phyloP scores from a whole-genome alignment of 305 asterid genomes.

The Nicotiana rustica region DNA sequence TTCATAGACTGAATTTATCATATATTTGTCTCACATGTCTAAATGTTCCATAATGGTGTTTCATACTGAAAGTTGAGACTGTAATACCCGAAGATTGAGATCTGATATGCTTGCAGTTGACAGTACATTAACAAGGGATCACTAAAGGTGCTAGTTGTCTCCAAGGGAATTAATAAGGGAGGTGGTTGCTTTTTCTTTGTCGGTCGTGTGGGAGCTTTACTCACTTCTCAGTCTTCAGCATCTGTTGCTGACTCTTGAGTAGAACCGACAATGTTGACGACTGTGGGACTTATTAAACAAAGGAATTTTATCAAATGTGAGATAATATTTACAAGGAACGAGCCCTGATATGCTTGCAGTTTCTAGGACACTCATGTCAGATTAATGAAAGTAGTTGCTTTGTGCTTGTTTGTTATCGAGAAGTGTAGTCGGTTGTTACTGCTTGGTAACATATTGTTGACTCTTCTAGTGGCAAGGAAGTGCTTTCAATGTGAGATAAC shows the following conservation, averaged over 20 bases:
- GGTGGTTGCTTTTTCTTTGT: slow-evolving; percentile 25
- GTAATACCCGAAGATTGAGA: background rate
- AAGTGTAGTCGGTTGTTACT: background rate
- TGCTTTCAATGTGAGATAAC: slow-evolving; percentile 3
- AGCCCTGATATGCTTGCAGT: background rate
- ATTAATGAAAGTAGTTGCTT: background rate
- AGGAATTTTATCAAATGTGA: background rate
- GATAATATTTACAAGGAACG: background rate
- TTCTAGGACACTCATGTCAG: background rate
- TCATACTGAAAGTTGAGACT: background rate
- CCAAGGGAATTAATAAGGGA: background rate
- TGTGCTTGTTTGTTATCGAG: background rate
- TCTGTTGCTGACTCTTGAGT: slow-evolving; percentile 23
- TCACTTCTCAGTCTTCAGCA: background rate
- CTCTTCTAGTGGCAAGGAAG: background rate
- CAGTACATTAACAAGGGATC: background rate
- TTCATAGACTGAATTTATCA: background rate
- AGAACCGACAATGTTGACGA: background rate
- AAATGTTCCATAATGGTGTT: background rate
- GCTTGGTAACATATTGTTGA: background rate
- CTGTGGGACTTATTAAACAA: background rate
- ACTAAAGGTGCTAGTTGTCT: background rate
- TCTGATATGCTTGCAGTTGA: slow-evolving; percentile 9
- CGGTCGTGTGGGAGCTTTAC: background rate
- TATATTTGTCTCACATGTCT: background rate